Base-by-base conservation (phyloP, 2,329 filamentous ascomycete species). In the Hirsutella thompsonii region DNA sequence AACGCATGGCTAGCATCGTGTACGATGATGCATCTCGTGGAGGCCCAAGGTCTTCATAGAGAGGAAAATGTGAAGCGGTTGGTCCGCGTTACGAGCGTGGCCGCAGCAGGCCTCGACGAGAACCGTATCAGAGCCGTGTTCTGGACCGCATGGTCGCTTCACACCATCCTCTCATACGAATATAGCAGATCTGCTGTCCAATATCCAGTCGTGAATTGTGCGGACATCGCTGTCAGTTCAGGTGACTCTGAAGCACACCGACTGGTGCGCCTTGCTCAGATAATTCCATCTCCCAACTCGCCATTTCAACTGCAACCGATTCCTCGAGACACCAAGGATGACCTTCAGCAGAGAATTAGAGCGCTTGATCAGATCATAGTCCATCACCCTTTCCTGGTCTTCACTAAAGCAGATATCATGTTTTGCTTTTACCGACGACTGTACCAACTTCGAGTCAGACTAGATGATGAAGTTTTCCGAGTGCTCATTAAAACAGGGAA, bases 351-450 rank as follows among this genome's bases (percentile, higher is more conserved):
- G 6, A 26, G 23, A 11, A 26, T 26, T 6, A 26, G 23, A 26
- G 23, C 23, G 23, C 23, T 26, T 26, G 23, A 26, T 26, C 23
- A 11, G 11, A 11, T 26, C 47, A 20, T 33, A 39, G 9, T 28
- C 39, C 4, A 36, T 6, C 47, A 50, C 41, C 45, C 47, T 13
- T 52, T 52, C 36, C 36, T 51, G 13, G 39, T 48, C 6, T 36
- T 48, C 40, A 51, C 49, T 2, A 49, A 47, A 36, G 48, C 49
- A 2, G 49, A 52, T 14, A 32, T 50, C 3, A 36, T 42, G n/a
- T 52, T 52, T 37, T 52, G 48, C 46, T 48, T 52, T 40, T 52
- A 52, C 35, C 46, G 49, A 37, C 48, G 48, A 28, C 44, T 52
- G 13, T 49, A 49, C 37, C 49, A 50, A 40, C 44, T 50, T 21